These are phyloP conservation scores for Vaccinium myrtillus DNA, from an alignment of 148 eudicot genomes.

Conservation along the genomic window DNA sequence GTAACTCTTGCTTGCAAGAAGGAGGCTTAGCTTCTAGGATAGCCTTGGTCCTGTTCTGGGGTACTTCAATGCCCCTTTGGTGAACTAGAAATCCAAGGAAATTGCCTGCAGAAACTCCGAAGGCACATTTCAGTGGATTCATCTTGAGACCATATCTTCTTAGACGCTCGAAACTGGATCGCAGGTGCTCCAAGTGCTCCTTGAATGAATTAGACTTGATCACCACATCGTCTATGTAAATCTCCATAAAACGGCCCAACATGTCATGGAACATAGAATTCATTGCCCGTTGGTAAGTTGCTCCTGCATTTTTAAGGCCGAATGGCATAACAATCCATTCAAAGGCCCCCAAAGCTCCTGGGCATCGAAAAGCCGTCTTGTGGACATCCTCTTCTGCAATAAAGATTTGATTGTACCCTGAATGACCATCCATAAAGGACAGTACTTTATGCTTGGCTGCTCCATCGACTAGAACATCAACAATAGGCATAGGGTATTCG, in stretches of 20 bases:
- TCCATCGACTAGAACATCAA: too few species aligned
- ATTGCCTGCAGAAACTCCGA: too few species aligned
- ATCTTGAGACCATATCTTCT: too few species aligned
- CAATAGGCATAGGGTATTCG: too few species aligned
- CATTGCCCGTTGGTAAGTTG: not conserved
- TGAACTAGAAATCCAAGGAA: too few species aligned
- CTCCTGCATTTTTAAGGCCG: not conserved
- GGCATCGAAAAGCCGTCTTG: not conserved
- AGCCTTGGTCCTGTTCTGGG: not conserved
- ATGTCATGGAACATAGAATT: not conserved
- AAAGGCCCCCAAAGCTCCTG: not conserved
- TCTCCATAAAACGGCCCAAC: not conserved
- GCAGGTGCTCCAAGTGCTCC: too few species aligned
- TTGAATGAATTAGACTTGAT: too few species aligned
- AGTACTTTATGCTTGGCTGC: too few species aligned
- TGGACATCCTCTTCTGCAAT: not conserved
- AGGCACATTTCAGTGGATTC: not conserved
- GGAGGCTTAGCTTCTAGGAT: not conserved
- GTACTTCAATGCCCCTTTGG: too few species aligned
- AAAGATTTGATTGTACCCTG: not conserved
- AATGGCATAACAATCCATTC: not conserved
- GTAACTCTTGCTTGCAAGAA: not conserved
- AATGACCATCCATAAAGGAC: not conserved
- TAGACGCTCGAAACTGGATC: too few species aligned
- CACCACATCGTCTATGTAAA: too few species aligned